These are phyloP conservation scores for Plasmodium berghei DNA, from an alignment of 169 alveolate genomes.

Conservation along the genomic window DNA sequence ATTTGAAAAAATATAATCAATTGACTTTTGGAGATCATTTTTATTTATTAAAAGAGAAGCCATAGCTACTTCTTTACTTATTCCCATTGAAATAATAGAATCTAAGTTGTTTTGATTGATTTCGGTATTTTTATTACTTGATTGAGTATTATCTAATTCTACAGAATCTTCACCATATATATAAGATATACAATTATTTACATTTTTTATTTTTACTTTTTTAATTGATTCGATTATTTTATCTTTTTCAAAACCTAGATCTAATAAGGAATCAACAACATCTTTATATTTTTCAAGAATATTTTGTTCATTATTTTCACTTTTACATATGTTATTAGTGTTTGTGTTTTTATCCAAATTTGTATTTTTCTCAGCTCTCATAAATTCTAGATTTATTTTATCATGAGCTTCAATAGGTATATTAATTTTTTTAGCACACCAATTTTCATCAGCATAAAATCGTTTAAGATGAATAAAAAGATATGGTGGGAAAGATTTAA, in stretches of 20 bases:
- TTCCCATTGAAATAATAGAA: slow-evolving; percentile 47
- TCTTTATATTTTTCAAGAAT: slow-evolving; percentile 21
- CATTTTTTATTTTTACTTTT: slow-evolving; percentile 67
- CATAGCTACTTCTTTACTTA: slow-evolving; percentile 66
- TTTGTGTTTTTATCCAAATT: not conserved
- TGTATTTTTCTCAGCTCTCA: slow-evolving; percentile 12
- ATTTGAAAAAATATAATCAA: slow-evolving; percentile 57
- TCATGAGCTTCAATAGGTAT: slow-evolving; percentile 78
- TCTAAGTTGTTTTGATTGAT: slow-evolving; percentile 28
- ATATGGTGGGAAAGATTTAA: slow-evolving; percentile 80
- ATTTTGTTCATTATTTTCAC: slow-evolving; percentile 6
- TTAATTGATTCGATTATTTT: slow-evolving; percentile 42
- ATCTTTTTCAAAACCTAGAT: slow-evolving; percentile 62
- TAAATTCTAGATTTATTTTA: slow-evolving; percentile 30
- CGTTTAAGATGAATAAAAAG: slow-evolving; percentile 83
- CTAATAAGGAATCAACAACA: slow-evolving; percentile 29
- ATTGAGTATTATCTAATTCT: slow-evolving; percentile 17
- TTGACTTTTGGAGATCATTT: slow-evolving; percentile 53
- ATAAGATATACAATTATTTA: slow-evolving; percentile 56
- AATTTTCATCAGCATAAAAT: slow-evolving; percentile 79
- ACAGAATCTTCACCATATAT: slow-evolving; percentile 68
- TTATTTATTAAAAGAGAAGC: slow-evolving; percentile 55
- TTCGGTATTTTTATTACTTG: slow-evolving; percentile 8
- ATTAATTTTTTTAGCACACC: slow-evolving; percentile 82
- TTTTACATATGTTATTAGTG: not conserved